Evolutionary conservation across 177 flowering plant genomes (phyloP).

Genomic region (Vitis hybrid): DNA sequence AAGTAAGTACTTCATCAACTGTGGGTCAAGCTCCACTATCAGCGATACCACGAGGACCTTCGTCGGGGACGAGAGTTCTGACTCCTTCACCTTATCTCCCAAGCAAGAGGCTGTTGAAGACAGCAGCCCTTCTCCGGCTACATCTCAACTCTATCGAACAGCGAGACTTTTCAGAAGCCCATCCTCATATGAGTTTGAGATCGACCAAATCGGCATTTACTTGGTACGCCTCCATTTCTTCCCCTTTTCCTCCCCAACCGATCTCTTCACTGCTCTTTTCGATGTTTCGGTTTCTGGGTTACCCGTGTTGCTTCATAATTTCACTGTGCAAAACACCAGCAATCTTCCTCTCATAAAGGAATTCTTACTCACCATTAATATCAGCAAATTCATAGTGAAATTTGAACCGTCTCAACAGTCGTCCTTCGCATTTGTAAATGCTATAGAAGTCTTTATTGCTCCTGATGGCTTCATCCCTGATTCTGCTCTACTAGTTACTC

Average conservation of each 20-base stretch:
- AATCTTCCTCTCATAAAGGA: slow-evolving; percentile 25
- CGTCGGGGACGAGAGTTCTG: slow-evolving; percentile 8
- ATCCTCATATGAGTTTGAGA: slow-evolving; percentile 17
- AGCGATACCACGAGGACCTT: not conserved
- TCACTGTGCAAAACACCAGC: slow-evolving; percentile 1
- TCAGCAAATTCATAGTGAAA: slow-evolving; percentile 5
- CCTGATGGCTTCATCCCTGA: slow-evolving; percentile 29
- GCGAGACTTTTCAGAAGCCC: slow-evolving; percentile 24
- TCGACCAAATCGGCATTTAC: slow-evolving; percentile 4
- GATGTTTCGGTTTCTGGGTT: slow-evolving; percentile 17
- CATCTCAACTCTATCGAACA: slow-evolving; percentile 20
- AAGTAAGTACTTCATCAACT: slow-evolving; percentile 18
- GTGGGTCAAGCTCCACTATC: slow-evolving; percentile 17
- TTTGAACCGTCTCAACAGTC: slow-evolving; percentile 31
- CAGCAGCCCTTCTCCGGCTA: not conserved
- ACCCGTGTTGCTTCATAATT: slow-evolving; percentile 13
- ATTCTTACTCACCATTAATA: slow-evolving; percentile 2
- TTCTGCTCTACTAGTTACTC: slow-evolving; percentile 11
- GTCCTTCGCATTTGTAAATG: slow-evolving; percentile 48
- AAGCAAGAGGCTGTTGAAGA: not conserved
- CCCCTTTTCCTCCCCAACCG: slow-evolving; percentile 7
- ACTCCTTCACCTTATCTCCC: not conserved
- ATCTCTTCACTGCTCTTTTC: slow-evolving; percentile 20
- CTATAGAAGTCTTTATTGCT: slow-evolving; percentile 44
- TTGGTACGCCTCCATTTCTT: slow-evolving; percentile 37